Evolutionary conservation across 1,284 basidiomycete genomes (phyloP).

Genomic region (Ustanciosporium gigantosporum): DNA sequence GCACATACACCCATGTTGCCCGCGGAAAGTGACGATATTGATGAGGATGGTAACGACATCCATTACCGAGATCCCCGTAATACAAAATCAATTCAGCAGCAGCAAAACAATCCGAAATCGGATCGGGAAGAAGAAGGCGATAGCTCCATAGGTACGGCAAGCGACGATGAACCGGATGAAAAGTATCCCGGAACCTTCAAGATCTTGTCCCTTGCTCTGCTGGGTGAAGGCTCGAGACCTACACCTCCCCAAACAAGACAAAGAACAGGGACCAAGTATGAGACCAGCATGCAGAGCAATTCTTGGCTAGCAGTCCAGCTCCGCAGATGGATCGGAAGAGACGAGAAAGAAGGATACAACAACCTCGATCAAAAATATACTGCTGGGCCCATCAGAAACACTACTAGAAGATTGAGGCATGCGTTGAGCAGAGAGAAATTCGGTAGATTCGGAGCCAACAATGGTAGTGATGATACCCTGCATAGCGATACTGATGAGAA

Average conservation of each 20-base stretch:
- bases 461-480: neutral
- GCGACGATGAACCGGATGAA: constrained; percentile 17
- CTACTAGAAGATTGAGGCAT: constrained; percentile 4
- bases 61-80: constrained; percentile 11
- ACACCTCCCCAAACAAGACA: constrained; percentile 13
- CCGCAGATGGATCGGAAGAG: constrained; percentile 15
- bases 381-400: neutral
- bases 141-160: constrained; percentile 16
- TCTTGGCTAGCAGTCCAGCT: constrained; percentile 20
- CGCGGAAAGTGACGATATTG: constrained; percentile 9
- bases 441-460: neutral
- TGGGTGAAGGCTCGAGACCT: constrained; percentile 14
- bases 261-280: constrained; percentile 19
- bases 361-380: constrained; percentile 6
- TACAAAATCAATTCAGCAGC: neutral
- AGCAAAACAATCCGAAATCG: neutral
- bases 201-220: constrained; percentile 13
- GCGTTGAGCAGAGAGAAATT: constrained; percentile 8
- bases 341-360: constrained; percentile 2
- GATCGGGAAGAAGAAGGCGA: too few relatives aligned
- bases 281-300: constrained; percentile 19
- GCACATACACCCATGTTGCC: constrained; percentile 16
- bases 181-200: constrained; percentile 24
- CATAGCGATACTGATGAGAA: neutral
- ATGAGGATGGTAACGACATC: constrained; percentile 12